These are phyloP conservation scores for Stagonosporopsis cucurbitacearum DNA, from an alignment of 2,329 filamentous ascomycete species.

Conservation along the genomic window DNA sequence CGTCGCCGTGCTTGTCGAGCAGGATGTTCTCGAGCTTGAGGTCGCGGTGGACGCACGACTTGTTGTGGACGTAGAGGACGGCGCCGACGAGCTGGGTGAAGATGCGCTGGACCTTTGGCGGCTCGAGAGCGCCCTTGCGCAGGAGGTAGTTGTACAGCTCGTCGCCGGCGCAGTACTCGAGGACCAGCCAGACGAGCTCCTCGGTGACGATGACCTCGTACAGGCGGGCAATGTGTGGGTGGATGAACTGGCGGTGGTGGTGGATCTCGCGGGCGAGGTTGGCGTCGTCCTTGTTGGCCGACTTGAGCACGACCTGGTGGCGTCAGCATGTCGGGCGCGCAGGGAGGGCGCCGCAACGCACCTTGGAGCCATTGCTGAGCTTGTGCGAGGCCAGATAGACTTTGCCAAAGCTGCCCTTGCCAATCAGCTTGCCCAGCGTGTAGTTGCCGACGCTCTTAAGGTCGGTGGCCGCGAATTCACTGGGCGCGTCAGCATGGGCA, in stretches of 20 bases:
- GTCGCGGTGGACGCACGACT: conserved; percentile 95
- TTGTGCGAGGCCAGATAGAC: conserved; percentile 96
- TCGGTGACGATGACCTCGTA: conserved; percentile 99
- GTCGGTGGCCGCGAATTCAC: conserved; percentile 92
- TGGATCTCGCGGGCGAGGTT: conserved; percentile 98
- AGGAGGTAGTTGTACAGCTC: conserved; percentile 97
- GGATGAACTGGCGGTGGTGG: conserved; percentile 96
- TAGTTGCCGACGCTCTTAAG: conserved; percentile 95
- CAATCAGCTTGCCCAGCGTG: conserved; percentile 86
- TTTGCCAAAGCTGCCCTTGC: conserved; percentile 97
- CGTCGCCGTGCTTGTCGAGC: conserved; percentile 94
- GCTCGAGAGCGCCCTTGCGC: conserved; percentile 80
- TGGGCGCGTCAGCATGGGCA: conserved; percentile 50
- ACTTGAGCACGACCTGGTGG: conserved; percentile 91
- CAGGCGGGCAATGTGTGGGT: conserved; percentile 93
- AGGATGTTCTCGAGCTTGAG: conserved; percentile 96
- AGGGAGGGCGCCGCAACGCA: conserved; percentile 47
- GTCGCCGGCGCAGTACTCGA: conserved; percentile 97
- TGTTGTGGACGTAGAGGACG: conserved; percentile 92
- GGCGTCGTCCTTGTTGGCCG: conserved; percentile 91
- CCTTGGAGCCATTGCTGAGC: conserved; percentile 98
- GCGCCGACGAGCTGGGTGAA: conserved; percentile 96
- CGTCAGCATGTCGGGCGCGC: conserved; percentile 17
- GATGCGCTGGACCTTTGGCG: conserved; percentile 89
- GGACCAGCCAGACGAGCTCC: conserved; percentile 89